Conservation (phyloP, 2,329 filamentous ascomycete genomes). For the Ascochyta koolunga region DNA sequence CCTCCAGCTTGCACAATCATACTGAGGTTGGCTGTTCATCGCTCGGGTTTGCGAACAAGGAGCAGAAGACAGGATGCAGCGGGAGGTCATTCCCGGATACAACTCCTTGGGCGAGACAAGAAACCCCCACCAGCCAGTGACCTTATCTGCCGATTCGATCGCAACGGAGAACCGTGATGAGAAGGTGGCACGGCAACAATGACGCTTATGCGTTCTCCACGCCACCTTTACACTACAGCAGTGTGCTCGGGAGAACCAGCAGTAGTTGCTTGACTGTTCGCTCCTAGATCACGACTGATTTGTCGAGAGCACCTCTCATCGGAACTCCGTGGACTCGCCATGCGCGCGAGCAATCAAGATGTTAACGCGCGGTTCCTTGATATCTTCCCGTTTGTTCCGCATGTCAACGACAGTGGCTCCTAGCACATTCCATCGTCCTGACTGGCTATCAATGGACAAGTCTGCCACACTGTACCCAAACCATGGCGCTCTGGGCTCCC, state of each 20-base stretch:
- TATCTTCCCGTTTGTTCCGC: background rate
- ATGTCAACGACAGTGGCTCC: background rate
- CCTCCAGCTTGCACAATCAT: background rate
- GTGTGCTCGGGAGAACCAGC: background rate
- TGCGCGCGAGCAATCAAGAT: background rate
- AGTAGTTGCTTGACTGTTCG: background rate
- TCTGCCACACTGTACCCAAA: no score
- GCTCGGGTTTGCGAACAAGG: background rate
- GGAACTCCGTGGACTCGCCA: conserved; percentile 4
- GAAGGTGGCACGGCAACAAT: background rate
- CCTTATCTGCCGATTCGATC: background rate
- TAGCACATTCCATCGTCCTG: background rate
- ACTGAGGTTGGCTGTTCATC: background rate
- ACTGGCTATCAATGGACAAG: background rate
- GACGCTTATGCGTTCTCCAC: conserved; percentile 3
- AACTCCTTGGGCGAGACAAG: background rate
- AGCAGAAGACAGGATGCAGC: background rate
- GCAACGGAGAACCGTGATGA: conserved; percentile 3
- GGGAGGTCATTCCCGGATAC: background rate
- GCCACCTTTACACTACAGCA: conserved; percentile 5
- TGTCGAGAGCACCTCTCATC: conserved; percentile 1
- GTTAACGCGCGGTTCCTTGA: conserved; percentile 8
- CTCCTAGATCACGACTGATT: background rate
- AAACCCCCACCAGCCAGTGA: background rate
- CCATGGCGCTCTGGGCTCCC: no score